phyloP scores from a whole-genome alignment of 2,329 filamentous ascomycete genomes.

The Botrytis fragariae region DNA sequence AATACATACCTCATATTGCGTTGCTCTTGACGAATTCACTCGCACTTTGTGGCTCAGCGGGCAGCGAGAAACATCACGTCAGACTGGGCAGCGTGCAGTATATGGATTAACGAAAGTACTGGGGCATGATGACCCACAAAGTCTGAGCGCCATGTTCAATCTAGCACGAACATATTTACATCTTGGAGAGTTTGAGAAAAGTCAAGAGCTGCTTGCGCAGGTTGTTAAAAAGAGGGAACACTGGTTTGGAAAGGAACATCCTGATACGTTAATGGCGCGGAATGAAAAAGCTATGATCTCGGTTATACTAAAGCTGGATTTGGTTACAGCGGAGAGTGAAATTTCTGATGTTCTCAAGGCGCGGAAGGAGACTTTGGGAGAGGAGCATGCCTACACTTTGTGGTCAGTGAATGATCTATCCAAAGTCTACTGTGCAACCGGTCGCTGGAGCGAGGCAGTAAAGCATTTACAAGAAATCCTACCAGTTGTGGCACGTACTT shows the following conservation, averaged over 20 bases:
- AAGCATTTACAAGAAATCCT: background rate
- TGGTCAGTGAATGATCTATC: conserved; percentile 39
- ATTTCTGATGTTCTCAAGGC: background rate
- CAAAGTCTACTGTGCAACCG: conserved; percentile 36
- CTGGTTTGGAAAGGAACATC: background rate
- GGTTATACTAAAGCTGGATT: background rate
- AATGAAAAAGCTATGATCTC: background rate
- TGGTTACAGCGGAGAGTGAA: background rate
- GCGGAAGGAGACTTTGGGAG: conserved; percentile 23
- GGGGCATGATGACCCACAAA: conserved; percentile 32
- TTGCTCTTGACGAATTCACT: background rate
- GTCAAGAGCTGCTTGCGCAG: conserved; percentile 25
- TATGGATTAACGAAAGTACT: background rate
- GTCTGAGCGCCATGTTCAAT: conserved; percentile 36
- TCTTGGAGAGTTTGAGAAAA: conserved; percentile 26
- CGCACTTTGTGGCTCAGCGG: background rate
- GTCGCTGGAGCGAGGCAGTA: conserved; percentile 31
- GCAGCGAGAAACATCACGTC: background rate
- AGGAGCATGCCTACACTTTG: conserved; percentile 40
- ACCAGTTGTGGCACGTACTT: too few species aligned
- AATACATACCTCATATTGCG: background rate
- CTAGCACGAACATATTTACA: conserved; percentile 34
- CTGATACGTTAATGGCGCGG: background rate
- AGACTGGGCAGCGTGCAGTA: background rate
- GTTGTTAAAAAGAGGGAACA: background rate